Base-by-base conservation (phyloP, 805 yeast genomes). In the Metschnikowia amazonensis region DNA sequence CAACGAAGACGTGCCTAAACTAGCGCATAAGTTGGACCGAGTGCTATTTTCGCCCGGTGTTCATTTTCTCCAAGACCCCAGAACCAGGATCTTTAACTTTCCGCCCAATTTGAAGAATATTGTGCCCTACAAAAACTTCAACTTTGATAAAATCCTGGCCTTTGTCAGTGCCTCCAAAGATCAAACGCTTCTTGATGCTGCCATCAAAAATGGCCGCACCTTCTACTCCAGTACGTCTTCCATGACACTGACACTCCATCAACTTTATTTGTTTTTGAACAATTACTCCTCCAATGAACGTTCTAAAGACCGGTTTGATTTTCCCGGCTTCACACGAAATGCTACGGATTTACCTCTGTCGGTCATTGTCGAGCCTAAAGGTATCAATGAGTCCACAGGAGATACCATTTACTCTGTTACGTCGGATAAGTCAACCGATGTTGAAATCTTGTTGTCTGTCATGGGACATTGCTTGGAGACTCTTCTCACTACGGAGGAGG, bases 201-300 rank as follows among this genome's bases (percentile, higher is more conserved):
- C 92, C 0, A 52, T 55, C 16, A 46, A 51, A 37, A 52, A 46
- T 41, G 55, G 53, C 34, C 69, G 55, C 60, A 63, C 58, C 45
- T 92, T 74, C 59, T 79, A 77, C 47, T 86, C 95, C 1, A 89
- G 97, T 1, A 89, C 98, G 0, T 86, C 95, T 16, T 86, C 96
- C 1, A 77, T 92, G 86, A 90, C 98, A 0, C 74, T 82, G 1
- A 65, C 82, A 0, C 71, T 92, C 36, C 72, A 82, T 3, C 95
- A 89, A 41, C 69, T 92, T 47, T 97, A 94, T 64, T 74, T 72
- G 48, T 66, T 87, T 8, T 59, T 94, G 32, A 81, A 83, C 55
- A 72, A 68, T 46, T 70, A 67, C 49, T 35, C 48, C 13, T 21
- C 42, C 10, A 42, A 53, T 18, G 49, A 53, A 2, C 36, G 38